Base-by-base conservation (phyloP, 225 moss, liverwort and hornwort species). In the Pseudoscleropodium purum region DNA sequence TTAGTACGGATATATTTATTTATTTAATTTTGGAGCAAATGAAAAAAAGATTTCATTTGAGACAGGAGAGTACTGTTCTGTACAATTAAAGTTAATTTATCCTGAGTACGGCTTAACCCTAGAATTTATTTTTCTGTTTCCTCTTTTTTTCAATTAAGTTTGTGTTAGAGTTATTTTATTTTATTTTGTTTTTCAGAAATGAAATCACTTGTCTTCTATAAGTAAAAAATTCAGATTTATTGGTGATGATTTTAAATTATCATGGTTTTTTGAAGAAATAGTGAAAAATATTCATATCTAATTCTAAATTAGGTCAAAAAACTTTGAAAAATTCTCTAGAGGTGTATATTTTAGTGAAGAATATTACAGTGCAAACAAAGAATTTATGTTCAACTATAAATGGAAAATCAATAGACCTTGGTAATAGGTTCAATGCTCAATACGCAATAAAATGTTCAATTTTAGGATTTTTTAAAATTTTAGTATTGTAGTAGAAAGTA, bases 281-380 rank as follows among this genome's bases (percentile, higher is more conserved):
- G 20, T 49, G 6, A 10, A 12, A 31, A 7, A 18, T n/a, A 5
- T 13, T 51, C 21, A 20, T 34, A 49, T 33, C 33, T 20, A 49
- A 51, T 11, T 25, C 30, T 13, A 33, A 76, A 33, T 13, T 29
- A 76, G 13, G 1, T 33, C 19, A 20, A 51, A 49, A 41, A 43
- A 11, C 2, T 47, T 2, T 33, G 1, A 2, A 76, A 76, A 20
- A 34, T 8, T 13, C 13, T 33, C 21, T 2, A 20, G 0, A 7
- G 0, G 31, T 49, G 4, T 49, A 43, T 25, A 3, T 70, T 39
- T 23, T 13, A 12, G 7, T 21, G 11, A 70, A 70, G 25, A 39
- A 45, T 30, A 47, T 45, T 74, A 31, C 31, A 47, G 6, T 18
- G 47, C 7, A 8, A 49, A 10, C 6, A 30, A 47, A 2, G 0